Evolutionary conservation across 2,329 filamentous ascomycete species (phyloP).

Genomic region (Alternaria alternata): DNA sequence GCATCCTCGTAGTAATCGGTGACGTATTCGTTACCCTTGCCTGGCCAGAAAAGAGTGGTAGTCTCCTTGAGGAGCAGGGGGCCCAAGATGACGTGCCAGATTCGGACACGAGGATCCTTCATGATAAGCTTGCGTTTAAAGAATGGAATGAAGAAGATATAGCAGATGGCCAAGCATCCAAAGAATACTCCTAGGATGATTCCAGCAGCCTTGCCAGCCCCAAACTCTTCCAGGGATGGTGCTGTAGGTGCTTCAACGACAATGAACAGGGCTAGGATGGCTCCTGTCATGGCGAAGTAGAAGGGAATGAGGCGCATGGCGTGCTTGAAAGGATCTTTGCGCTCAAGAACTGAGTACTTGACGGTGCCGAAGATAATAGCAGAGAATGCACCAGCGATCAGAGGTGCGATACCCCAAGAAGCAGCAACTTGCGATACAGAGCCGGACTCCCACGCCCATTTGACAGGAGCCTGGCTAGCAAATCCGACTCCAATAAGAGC

Average conservation of each 20-base stretch:
- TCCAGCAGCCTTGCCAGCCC: conserved; percentile 38
- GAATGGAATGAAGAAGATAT: conserved; percentile 42
- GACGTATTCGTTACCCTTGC: conserved; percentile 48
- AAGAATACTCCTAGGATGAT: conserved; percentile 40
- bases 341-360: conserved; percentile 61
- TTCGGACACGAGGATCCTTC: conserved; percentile 35
- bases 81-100: conserved; percentile 45
- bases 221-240: conserved; percentile 40
- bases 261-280: conserved; percentile 65
- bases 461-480: conserved; percentile 46
- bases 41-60: conserved; percentile 53
- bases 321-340: conserved; percentile 59
- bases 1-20: conserved; percentile 53
- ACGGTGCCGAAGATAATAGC: conserved; percentile 60
- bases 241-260: conserved; percentile 57
- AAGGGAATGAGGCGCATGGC: conserved; percentile 59
- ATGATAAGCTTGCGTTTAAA: conserved; percentile 38
- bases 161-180: conserved; percentile 30
- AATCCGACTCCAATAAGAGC: conserved; percentile 68
- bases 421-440: conserved; percentile 50
- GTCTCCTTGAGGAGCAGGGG: conserved; percentile 52
- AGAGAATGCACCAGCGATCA: conserved; percentile 58
- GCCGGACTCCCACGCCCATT: conserved; percentile 36
- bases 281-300: conserved; percentile 60
- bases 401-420: conserved; percentile 60